These are phyloP conservation scores for Coniochaeta pulveracea DNA, from an alignment of 2,329 filamentous ascomycete genomes.

Conservation along the genomic window DNA sequence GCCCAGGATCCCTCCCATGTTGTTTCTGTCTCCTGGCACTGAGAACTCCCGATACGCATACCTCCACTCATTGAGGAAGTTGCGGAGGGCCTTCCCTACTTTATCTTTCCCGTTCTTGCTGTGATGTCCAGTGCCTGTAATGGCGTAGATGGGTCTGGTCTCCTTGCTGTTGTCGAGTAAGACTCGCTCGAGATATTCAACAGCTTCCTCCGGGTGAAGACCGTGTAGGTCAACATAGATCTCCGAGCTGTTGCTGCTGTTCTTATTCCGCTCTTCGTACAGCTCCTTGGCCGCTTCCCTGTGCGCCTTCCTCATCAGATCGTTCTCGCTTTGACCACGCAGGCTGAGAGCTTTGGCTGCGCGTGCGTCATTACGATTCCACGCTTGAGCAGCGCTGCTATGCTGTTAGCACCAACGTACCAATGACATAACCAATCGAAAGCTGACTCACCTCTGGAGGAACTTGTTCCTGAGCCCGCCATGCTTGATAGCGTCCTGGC, in stretches of 20 bases:
- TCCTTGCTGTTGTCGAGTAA: conserved; percentile 71
- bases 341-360: conserved; percentile 91
- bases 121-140: conserved; percentile 93
- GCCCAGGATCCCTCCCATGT: conserved; percentile 65
- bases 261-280: conserved; percentile 87
- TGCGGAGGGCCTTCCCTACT: conserved; percentile 84
- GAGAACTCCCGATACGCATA: conserved; percentile 96
- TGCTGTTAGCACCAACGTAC: conserved; percentile 7
- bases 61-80: conserved; percentile 88
- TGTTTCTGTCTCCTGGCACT: conserved; percentile 81
- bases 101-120: conserved; percentile 99
- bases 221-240: conserved; percentile 94
- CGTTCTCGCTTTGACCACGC: conserved; percentile 91
- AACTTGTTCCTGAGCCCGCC: conserved; percentile 96
- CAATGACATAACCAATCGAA: too few relatives aligned
- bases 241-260: conserved; percentile 48
- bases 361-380: conserved; percentile 95
- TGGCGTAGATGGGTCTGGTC: conserved; percentile 75
- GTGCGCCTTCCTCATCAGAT: conserved; percentile 93
- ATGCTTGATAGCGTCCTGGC: conserved; percentile 93
- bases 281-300: conserved; percentile 84
- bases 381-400: conserved; percentile 81
- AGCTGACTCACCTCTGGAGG: conserved; percentile 62
- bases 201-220: conserved; percentile 95
- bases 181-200: conserved; percentile 83